phyloP scores from a whole-genome alignment of 768 basidiomycete genomes.

The Russula ochroleuca region DNA sequence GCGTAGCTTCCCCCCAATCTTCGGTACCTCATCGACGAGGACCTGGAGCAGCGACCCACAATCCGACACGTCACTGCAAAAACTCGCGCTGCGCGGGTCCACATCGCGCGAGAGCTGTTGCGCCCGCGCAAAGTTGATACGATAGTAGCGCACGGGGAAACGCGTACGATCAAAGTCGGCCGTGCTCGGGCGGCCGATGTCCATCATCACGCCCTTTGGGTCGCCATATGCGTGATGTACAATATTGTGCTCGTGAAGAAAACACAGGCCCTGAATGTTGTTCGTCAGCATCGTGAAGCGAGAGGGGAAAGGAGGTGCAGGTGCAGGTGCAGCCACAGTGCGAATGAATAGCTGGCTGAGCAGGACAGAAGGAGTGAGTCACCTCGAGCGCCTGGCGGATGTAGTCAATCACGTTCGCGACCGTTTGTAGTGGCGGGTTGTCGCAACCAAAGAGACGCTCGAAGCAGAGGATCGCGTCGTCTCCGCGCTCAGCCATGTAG shows the following conservation, averaged over 20 bases:
- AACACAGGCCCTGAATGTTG: constrained; percentile 14
- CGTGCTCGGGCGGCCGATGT: constrained; percentile 15
- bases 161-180: constrained; percentile 17
- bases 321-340: background rate
- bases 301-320: background rate
- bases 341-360: background rate
- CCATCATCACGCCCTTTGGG: constrained; percentile 24
- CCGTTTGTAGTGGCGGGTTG: constrained; percentile 43
- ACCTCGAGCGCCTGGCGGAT: constrained; percentile 51
- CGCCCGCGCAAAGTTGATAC: constrained; percentile 21
- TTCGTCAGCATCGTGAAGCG: background rate
- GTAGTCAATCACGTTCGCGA: constrained; percentile 49
- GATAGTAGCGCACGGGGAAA: constrained; percentile 23
- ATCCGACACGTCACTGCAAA: constrained; percentile 20
- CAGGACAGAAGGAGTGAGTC: background rate
- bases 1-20: constrained; percentile 40
- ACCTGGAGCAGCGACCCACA: constrained; percentile 18
- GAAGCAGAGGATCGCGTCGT: constrained; percentile 42
- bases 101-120: constrained; percentile 13
- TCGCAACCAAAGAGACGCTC: constrained; percentile 44
- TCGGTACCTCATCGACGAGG: constrained; percentile 37
- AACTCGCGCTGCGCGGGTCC: constrained; percentile 10
- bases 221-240: constrained; percentile 15
- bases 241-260: constrained; percentile 24
- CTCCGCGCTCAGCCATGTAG: constrained; percentile 42